A percentile compares a stretch with the other conserved stretches of the same genome.
These are phyloP conservation scores for Diplotaxis tenuifolia DNA, from an alignment of 345 rosid species.

Conservation along the genomic window DNA sequence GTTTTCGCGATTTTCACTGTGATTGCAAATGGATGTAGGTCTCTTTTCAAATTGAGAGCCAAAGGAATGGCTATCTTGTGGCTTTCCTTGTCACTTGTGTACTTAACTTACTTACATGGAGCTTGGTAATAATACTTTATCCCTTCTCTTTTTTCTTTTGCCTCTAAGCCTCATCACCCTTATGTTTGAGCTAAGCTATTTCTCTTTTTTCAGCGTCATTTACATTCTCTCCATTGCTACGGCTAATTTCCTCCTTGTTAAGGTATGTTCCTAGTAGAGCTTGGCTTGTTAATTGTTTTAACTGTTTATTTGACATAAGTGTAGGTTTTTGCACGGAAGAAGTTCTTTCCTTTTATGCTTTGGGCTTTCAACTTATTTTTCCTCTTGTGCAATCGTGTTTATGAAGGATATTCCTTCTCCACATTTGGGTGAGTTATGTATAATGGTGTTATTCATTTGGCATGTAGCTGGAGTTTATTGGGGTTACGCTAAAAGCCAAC, in stretches of 20 bases:
- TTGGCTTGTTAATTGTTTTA: no score
- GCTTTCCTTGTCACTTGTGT: no score
- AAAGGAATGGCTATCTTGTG: slow-evolving; percentile 66
- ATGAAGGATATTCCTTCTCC: slow-evolving; percentile 82
- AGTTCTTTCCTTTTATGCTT: slow-evolving; percentile 51
- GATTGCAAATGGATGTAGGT: slow-evolving; percentile 47
- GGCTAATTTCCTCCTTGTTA: slow-evolving; percentile 65
- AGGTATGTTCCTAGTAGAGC: slow-evolving; percentile 41
- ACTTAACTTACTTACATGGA: no score
- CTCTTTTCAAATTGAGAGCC: slow-evolving; percentile 44
- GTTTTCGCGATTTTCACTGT: slow-evolving; percentile 58
- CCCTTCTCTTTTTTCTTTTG: no score
- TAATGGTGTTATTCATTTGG: no score
- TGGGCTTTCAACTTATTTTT: slow-evolving; percentile 75
- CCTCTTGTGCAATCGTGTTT: slow-evolving; percentile 77
- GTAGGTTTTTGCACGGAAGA: slow-evolving; percentile 62
- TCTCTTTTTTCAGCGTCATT: slow-evolving; percentile 43
- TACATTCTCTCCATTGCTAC: slow-evolving; percentile 66
- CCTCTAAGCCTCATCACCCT: no score
- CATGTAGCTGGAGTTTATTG: no score
- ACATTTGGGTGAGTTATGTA: slow-evolving; percentile 65
- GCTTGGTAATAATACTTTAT: no score
- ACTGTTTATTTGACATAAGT: slow-evolving; percentile 36
- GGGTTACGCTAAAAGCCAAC: no score
- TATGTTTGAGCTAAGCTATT: not conserved